Evolutionary conservation across 371 early-diverging fungal genomes (phyloP).

Genomic region (Dinochytrium kinnereticum): DNA sequence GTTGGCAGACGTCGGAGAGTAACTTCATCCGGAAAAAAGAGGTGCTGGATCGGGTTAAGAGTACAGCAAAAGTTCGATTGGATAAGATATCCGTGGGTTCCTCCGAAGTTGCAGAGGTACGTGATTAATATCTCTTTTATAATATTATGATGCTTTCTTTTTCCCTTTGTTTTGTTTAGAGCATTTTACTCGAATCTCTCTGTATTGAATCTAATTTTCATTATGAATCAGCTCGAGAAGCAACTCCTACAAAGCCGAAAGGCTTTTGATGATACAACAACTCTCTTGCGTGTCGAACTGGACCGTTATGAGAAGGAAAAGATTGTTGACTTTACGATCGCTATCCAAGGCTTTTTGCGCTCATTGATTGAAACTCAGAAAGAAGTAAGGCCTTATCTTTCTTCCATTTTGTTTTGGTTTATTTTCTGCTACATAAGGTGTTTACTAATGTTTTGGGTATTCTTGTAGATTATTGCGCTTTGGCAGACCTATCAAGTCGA

Average conservation of each 20-base stretch:
- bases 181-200: no score
- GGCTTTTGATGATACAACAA: conserved; percentile 77
- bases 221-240: conserved; percentile 52
- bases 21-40: conserved; percentile 69
- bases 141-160: neutral
- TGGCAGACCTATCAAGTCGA: neutral
- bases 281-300: conserved; percentile 74
- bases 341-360: conserved; percentile 74
- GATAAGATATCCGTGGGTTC: conserved; percentile 58
- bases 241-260: conserved; percentile 59
- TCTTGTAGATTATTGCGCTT: neutral
- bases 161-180: neutral
- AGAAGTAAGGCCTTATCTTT: conserved; percentile 56
- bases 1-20: conserved; percentile 70
- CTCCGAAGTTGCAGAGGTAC: conserved; percentile 72
- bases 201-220: neutral
- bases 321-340: conserved; percentile 79
- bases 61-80: conserved; percentile 39
- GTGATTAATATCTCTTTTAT: conserved; percentile 1
- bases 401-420: neutral
- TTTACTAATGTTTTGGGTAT: neutral
- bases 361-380: conserved; percentile 85
- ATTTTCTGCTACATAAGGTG: neutral
- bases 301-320: conserved; percentile 86
- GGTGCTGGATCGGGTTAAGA: conserved; percentile 64